phyloP scores from a whole-genome alignment of 2,329 filamentous ascomycete species.

The Ciborinia camelliae region DNA sequence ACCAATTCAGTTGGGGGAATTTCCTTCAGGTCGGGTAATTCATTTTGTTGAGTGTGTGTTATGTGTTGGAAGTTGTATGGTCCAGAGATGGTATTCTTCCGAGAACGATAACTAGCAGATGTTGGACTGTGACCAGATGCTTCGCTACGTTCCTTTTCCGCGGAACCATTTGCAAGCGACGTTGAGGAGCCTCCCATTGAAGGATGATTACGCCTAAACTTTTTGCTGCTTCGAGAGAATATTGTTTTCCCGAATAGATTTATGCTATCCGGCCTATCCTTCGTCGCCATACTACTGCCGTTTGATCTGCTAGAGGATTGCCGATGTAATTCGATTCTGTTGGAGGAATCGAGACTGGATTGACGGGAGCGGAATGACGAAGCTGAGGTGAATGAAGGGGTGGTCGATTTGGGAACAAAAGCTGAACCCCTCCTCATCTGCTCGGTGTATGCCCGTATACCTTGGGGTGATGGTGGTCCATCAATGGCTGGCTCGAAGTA shows the following conservation, averaged over 20 bases:
- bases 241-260: slow-evolving; percentile 54
- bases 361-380: slow-evolving; percentile 50
- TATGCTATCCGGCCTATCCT: slow-evolving; percentile 55
- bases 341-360: slow-evolving; percentile 31
- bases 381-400: slow-evolving; percentile 52
- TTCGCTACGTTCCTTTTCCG: slow-evolving; percentile 22
- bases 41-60: slow-evolving; percentile 53
- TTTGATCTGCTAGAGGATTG: slow-evolving; percentile 56
- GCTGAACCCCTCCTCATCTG: slow-evolving; percentile 55
- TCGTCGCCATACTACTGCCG: slow-evolving; percentile 49
- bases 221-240: slow-evolving; percentile 52
- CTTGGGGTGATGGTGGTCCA: slow-evolving; percentile 58
- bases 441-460: slow-evolving; percentile 55
- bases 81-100: slow-evolving; percentile 48
- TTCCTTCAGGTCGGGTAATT: slow-evolving; percentile 43
- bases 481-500: slow-evolving; percentile 57
- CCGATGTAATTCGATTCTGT: slow-evolving; percentile 47
- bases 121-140: slow-evolving; percentile 3
- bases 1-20: slow-evolving; percentile 44
- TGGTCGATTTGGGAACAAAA: slow-evolving; percentile 46
- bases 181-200: slow-evolving; percentile 21
- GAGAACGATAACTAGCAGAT: slow-evolving; percentile 11
- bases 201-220: slow-evolving; percentile 48
- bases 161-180: slow-evolving; percentile 20
- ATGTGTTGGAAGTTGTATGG: slow-evolving; percentile 68